Percentiles rank a stretch among this genome's conserved stretches.
Conservation (phyloP, 768 basidiomycete genomes). For the Lentinula raphanica region DNA sequence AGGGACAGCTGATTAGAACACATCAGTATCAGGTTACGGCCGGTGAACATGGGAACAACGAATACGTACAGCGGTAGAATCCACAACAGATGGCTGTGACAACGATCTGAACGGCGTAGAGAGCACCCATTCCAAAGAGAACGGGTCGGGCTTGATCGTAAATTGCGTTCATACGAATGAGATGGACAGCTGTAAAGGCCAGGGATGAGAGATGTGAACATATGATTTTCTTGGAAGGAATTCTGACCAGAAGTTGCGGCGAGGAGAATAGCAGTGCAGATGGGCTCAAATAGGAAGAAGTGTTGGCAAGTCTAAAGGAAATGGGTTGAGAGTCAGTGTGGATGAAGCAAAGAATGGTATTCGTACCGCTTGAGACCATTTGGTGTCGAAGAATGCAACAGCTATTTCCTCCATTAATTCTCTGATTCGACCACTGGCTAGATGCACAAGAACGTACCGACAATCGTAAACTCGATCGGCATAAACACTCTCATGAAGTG, state of each 20-base stretch:
- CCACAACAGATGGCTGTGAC: conserved; percentile 71
- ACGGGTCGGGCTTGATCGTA: conserved; percentile 60
- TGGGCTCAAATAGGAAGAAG: conserved; percentile 84
- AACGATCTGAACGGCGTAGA: conserved; percentile 65
- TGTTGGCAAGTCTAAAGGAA: conserved; percentile 50
- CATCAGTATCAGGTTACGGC: conserved; percentile 2
- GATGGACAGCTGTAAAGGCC: conserved; percentile 53
- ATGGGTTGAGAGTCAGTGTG: conserved; percentile 2
- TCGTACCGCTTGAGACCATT: conserved; percentile 50
- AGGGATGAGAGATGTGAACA: conserved; percentile 5
- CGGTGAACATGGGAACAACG: neutral
- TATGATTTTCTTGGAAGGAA: neutral
- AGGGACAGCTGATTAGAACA: conserved; percentile 56
- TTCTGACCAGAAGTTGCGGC: conserved; percentile 58
- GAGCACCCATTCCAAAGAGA: conserved; percentile 47
- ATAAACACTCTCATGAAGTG: conserved; percentile 72
- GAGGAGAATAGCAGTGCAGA: conserved; percentile 76
- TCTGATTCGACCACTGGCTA: neutral
- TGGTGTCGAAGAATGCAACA: conserved; percentile 80
- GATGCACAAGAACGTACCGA: conserved; percentile 40
- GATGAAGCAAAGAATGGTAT: neutral
- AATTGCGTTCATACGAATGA: conserved; percentile 75
- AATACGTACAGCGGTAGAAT: conserved; percentile 67
- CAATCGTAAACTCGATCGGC: conserved; percentile 72
- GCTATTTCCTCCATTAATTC: conserved; percentile 33